A percentile compares a stretch with the other conserved stretches of the same genome.
phyloP scores from a whole-genome alignment of 2,329 filamentous ascomycete species.

The Chalaropsis thielavioides region DNA sequence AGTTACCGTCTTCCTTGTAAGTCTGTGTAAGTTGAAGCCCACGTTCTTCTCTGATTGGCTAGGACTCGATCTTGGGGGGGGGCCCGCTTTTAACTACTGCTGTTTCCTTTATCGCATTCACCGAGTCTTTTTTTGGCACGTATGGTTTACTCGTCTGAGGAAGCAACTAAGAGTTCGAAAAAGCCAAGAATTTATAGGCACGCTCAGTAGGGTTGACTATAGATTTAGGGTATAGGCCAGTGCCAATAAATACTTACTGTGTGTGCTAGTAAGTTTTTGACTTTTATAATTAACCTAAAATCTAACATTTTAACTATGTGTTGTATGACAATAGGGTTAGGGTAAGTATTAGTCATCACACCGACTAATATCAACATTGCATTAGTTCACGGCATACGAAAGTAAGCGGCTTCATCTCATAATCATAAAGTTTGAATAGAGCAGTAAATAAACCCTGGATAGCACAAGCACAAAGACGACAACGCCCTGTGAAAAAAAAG shows the following conservation, averaged over 20 bases:
- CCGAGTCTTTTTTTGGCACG: no score
- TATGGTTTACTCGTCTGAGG: no score
- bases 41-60: conserved; percentile 6
- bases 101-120: not conserved
- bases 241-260: not conserved
- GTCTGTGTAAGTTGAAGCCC: not conserved
- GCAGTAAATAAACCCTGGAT: not conserved
- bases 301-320: no score
- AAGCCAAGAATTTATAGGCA: no score
- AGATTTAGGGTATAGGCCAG: not conserved
- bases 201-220: not conserved
- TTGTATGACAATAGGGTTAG: not conserved
- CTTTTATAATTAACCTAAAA: no score
- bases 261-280: no score
- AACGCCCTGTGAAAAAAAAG: not conserved
- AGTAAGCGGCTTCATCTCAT: not conserved
- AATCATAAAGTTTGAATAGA: not conserved
- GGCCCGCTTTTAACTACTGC: conserved; percentile 1
- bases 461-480: not conserved
- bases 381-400: no score
- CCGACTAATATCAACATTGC: no score
- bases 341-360: not conserved
- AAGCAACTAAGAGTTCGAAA: no score
- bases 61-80: not conserved
- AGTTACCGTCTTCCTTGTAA: not conserved